Evolutionary conservation across 108 stramenopile genomes (phyloP), one percentile per base, ranked within the genome.

Genomic region (Pinguiococcus pyrenoidosus): DNA sequence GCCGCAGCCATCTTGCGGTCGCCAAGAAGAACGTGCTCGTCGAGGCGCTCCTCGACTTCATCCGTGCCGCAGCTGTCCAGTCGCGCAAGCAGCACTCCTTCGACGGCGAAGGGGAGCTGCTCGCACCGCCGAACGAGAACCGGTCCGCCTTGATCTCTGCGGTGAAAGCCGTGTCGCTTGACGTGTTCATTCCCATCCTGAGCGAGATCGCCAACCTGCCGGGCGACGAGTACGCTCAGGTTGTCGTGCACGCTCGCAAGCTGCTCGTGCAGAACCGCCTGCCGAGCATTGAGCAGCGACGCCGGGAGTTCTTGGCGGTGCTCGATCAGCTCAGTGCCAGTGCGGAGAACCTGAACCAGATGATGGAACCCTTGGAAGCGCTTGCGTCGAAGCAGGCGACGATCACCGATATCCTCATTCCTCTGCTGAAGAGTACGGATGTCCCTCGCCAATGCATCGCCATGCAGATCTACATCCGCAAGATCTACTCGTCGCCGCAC

Each of bases 181-280:
- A 55, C 25, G 69, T 77, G 54, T 74, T 82, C 29, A 52, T 78
- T 30, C 85, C 89, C 22, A 75, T 86, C 22, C 77, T 94, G 32
- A 72, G 87, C 7, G 87, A 90, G 51, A 82, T 94, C 37, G 85
- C 83, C n/a, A 72, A 81, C 18, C 82, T 96, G 75, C 77, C 75
- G 7, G 78, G 81, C 30, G 66, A 68, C 37, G 56, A 50, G 21
- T 89, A 89, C 59, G 75, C 79, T 10, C 41, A 70, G 32, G 72
- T 87, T 25, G 82, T 87, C 18, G 68, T 82, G 37, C 51, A 69
- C 36, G 88, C 89, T 29, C 71, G 87, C 37, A 84, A 86, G 49
- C 57, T 88, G 32, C 76, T 95, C 4, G 71, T 95, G 52, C 80
- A 85, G 59, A 82, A 86, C 58, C 83, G 79, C 32, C 75, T 81